Percentiles rank a stretch among this genome's conserved stretches.
These are phyloP conservation scores for Fusarium sororula DNA, from an alignment of 2,329 filamentous ascomycete genomes.

Conservation along the genomic window DNA sequence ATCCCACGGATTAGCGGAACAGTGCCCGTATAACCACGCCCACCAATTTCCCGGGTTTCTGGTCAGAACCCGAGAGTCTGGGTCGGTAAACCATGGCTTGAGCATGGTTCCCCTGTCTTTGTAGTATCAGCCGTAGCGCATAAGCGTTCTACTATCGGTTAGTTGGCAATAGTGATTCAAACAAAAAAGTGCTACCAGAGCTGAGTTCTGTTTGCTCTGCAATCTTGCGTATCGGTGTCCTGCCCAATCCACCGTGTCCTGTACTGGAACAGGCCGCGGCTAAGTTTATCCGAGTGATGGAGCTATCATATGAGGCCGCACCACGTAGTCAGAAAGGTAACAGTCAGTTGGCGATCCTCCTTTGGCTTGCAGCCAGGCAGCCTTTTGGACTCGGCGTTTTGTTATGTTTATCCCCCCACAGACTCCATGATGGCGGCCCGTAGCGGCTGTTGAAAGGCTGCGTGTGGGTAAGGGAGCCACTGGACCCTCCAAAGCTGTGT, in stretches of 20 bases:
- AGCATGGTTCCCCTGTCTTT: constrained; percentile 45
- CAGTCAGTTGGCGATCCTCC: constrained; percentile 23
- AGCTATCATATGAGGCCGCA: constrained; percentile 9
- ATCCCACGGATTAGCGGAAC: not conserved
- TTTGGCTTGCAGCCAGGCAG: constrained; percentile 26
- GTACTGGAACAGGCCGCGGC: constrained; percentile 18
- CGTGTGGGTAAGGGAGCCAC: constrained; percentile 28
- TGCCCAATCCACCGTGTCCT: not conserved
- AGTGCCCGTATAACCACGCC: constrained; percentile 20
- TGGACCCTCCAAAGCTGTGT: constrained; percentile 9
- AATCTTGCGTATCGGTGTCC: not conserved
- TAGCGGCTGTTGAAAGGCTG: constrained; percentile 37
- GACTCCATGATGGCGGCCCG: constrained; percentile 41
- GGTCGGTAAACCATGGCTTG: constrained; percentile 48
- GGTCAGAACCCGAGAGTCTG: constrained; percentile 48
- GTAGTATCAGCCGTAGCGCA: constrained; percentile 27
- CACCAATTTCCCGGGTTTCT: constrained; percentile 44
- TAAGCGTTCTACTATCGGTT: not conserved
- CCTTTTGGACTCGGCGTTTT: constrained; percentile 21
- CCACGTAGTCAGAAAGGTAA: constrained; percentile 15
- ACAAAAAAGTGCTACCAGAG: not conserved
- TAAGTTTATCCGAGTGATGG: constrained; percentile 15
- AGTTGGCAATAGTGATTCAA: not conserved
- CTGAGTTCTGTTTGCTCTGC: not conserved
- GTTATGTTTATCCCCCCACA: constrained; percentile 18